These are phyloP conservation scores for Encephalitozoon intestinalis DNA, from an alignment of 371 early-diverging fungal genomes.

Conservation along the genomic window DNA sequence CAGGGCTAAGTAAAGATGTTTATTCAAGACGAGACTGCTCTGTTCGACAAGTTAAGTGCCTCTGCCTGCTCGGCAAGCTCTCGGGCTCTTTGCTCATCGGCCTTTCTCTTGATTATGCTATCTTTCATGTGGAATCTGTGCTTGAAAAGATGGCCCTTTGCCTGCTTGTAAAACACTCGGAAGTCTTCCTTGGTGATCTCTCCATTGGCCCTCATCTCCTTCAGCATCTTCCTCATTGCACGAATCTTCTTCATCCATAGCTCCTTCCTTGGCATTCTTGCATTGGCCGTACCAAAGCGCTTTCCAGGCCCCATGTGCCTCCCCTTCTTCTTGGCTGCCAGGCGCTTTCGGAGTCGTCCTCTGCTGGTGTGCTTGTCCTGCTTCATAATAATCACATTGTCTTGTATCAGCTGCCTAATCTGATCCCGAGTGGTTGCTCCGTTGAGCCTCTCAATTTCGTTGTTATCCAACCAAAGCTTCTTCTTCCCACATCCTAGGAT, in stretches of 20 bases:
- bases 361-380: slow-evolving; percentile 81
- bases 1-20: not conserved
- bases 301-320: slow-evolving; percentile 96
- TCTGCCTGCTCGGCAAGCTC: slow-evolving; percentile 88
- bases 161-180: slow-evolving; percentile 87
- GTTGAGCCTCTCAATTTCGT: slow-evolving; percentile 81
- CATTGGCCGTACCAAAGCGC: slow-evolving; percentile 94
- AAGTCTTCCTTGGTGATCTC: slow-evolving; percentile 87
- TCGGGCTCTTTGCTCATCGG: slow-evolving; percentile 88
- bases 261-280: slow-evolving; percentile 86
- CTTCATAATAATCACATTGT: slow-evolving; percentile 91
- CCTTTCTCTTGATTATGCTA: slow-evolving; percentile 97
- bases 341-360: slow-evolving; percentile 80
- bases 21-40: not conserved
- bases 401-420: slow-evolving; percentile 84
- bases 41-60: slow-evolving; percentile 62
- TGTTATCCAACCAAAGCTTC: slow-evolving; percentile 98
- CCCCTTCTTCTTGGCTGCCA: slow-evolving; percentile 89
- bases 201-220: slow-evolving; percentile 89
- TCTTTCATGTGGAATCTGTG: slow-evolving; percentile 98
- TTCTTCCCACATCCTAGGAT: slow-evolving; percentile 94
- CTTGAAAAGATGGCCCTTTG: slow-evolving; percentile 99
- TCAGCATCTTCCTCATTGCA: slow-evolving; percentile 85
- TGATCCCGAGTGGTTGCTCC: slow-evolving; percentile 87
- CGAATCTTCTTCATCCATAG: slow-evolving; percentile 99